phyloP scores from a whole-genome alignment of 2,329 filamentous ascomycete species.

The Celoporthe dispersa region DNA sequence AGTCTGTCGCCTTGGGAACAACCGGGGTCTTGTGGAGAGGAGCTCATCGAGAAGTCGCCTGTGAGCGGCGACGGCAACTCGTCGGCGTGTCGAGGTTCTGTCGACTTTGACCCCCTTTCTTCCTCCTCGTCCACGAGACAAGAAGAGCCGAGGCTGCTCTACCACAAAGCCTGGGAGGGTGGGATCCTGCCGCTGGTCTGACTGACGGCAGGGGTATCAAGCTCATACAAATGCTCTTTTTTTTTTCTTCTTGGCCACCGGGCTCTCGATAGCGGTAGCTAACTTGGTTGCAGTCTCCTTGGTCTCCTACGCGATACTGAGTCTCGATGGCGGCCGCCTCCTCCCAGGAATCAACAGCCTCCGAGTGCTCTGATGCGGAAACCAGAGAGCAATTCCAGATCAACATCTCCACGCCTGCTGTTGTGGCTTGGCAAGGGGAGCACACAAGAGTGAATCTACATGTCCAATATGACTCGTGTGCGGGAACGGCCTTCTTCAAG shows the following conservation, averaged over 20 bases:
- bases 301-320: not conserved
- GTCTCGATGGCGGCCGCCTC: slow-evolving; percentile 6
- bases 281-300: not conserved
- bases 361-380: slow-evolving; percentile 9
- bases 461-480: slow-evolving; percentile 11
- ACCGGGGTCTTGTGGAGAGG: slow-evolving; percentile 22
- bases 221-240: not conserved
- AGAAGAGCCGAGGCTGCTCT: slow-evolving; percentile 27
- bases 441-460: slow-evolving; percentile 12
- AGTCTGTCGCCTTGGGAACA: slow-evolving; percentile 21
- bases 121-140: not conserved
- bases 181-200: slow-evolving; percentile 15
- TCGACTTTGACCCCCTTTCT: not conserved
- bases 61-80: slow-evolving; percentile 9
- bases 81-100: not conserved
- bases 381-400: slow-evolving; percentile 2
- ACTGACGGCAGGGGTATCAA: slow-evolving; percentile 14
- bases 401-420: slow-evolving; percentile 17
- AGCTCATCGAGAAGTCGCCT: slow-evolving; percentile 5
- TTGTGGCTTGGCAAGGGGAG: slow-evolving; percentile 14
- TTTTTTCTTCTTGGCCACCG: not conserved
- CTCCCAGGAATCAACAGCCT: slow-evolving; percentile 10
- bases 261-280: not conserved
- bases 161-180: slow-evolving; percentile 25
- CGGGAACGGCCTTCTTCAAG: slow-evolving; percentile 15